phyloP scores from a whole-genome alignment of 1,284 basidiomycete species.

The Cryptococcus sp. region DNA sequence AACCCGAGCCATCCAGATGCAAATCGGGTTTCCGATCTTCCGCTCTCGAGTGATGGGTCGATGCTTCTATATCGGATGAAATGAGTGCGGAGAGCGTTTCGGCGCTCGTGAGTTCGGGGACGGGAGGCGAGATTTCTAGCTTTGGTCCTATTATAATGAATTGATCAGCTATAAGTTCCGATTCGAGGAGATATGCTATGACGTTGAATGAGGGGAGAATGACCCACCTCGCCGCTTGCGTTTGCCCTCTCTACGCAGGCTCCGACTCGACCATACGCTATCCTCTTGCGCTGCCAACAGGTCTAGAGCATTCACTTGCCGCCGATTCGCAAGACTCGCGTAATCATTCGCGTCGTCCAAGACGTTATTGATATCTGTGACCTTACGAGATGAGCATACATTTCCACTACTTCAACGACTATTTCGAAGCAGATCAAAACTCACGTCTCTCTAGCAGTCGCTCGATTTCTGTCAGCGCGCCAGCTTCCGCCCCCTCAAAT shows the following conservation, averaged over 20 bases:
- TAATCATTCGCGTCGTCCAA: conserved; percentile 36
- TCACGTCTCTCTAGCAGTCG: conserved; percentile 42
- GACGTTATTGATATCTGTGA: conserved; percentile 40
- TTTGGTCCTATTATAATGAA: no score
- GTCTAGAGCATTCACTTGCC: conserved; percentile 31
- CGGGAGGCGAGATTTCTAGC: no score
- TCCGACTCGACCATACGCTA: conserved; percentile 20
- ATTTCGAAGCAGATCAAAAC: conserved; percentile 11
- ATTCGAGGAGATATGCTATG: conserved; percentile 5
- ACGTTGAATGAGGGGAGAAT: not conserved
- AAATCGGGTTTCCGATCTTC: conserved; percentile 18
- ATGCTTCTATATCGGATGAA: not conserved
- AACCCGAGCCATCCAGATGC: no score
- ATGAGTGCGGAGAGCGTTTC: no score
- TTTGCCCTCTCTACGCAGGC: conserved; percentile 33
- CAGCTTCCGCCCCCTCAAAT: conserved; percentile 46
- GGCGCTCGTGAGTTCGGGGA: no score
- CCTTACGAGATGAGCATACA: not conserved
- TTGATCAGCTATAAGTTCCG: not conserved
- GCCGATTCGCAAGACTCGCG: conserved; percentile 31
- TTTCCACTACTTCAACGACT: not conserved
- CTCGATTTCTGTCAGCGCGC: conserved; percentile 46
- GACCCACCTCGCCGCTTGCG: conserved; percentile 27
- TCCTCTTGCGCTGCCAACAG: conserved; percentile 33
- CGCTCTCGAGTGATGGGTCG: not conserved